A percentile compares a stretch with the other conserved stretches of the same genome.
Evolutionary conservation across 176 grass and related monocot genomes (phyloP).

Genomic region (Luzula sylvatica): DNA sequence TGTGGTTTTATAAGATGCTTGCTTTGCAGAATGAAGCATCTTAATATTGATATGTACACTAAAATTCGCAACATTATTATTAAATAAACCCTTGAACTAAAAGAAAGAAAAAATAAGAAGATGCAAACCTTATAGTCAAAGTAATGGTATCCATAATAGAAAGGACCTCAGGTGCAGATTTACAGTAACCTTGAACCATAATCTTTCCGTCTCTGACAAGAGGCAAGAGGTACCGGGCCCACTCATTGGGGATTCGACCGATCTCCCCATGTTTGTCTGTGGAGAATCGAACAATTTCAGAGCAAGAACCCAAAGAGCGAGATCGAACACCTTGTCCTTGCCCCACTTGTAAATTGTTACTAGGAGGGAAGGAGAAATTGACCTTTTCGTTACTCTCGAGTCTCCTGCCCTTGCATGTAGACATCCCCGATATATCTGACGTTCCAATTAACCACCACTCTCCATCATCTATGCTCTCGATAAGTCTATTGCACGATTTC

Average conservation of each 20-base stretch:
- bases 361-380: conserved; percentile 48
- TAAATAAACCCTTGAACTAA: not conserved
- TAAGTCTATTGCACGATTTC: not conserved
- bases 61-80: conserved; percentile 14
- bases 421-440: conserved; percentile 53
- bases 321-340: conserved; percentile 21
- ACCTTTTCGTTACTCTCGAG: conserved; percentile 43
- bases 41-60: conserved; percentile 74
- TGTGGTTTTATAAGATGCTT: conserved; percentile 27
- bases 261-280: conserved; percentile 52
- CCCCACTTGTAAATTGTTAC: not conserved
- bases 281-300: conserved; percentile 81
- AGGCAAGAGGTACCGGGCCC: conserved; percentile 67
- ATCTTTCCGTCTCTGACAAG: conserved; percentile 55
- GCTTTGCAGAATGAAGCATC: conserved; percentile 44
- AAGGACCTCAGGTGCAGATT: conserved; percentile 48
- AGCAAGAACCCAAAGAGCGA: conserved; percentile 23
- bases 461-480: conserved; percentile 7
- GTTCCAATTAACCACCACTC: conserved; percentile 70
- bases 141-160: conserved; percentile 73
- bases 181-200: conserved; percentile 44
- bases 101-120: not conserved
- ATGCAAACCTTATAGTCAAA: conserved; percentile 52
- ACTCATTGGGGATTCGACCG: conserved; percentile 93
- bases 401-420: conserved; percentile 76